Evolutionary conservation across 352 stramenopile genomes (phyloP).

Genomic region (Pythium diclinum): DNA sequence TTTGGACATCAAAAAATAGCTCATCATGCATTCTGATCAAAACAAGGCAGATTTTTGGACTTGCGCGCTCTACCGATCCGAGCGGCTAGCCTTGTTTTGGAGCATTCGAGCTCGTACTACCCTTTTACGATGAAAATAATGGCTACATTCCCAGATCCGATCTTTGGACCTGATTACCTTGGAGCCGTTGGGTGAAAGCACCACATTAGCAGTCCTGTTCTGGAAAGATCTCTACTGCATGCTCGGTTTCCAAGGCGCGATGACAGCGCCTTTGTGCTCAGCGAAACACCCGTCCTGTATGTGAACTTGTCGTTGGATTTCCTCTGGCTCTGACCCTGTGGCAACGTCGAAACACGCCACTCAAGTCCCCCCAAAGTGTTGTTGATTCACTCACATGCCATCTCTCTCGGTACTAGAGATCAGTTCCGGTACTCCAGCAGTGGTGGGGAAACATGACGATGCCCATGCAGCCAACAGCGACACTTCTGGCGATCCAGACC

Average conservation of each 20-base stretch:
- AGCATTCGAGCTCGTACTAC: neutral
- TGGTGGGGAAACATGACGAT: slow-evolving; percentile 9
- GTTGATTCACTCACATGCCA: slow-evolving; percentile 9
- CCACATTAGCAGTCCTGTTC: no score
- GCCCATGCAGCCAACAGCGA: slow-evolving; percentile 21
- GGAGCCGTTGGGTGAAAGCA: no score
- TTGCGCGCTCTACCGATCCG: no score
- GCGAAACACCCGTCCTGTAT: no score
- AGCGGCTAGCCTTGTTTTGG: no score
- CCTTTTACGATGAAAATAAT: neutral
- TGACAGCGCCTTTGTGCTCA: no score
- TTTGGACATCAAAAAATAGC: neutral
- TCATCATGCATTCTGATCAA: neutral
- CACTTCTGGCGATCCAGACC: slow-evolving; percentile 27
- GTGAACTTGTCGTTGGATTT: neutral
- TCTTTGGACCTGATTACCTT: slow-evolving; percentile 6
- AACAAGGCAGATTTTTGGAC: neutral
- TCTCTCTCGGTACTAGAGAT: neutral
- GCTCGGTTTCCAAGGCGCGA: no score
- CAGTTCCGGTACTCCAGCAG: neutral
- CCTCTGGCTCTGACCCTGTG: neutral
- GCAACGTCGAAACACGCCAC: no score
- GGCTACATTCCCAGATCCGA: slow-evolving; percentile 14
- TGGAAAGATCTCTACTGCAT: no score
- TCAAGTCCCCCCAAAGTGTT: no score